These are phyloP conservation scores for Saccharomycopsis fibuligera DNA, from an alignment of 805 yeast genomes.

Conservation along the genomic window DNA sequence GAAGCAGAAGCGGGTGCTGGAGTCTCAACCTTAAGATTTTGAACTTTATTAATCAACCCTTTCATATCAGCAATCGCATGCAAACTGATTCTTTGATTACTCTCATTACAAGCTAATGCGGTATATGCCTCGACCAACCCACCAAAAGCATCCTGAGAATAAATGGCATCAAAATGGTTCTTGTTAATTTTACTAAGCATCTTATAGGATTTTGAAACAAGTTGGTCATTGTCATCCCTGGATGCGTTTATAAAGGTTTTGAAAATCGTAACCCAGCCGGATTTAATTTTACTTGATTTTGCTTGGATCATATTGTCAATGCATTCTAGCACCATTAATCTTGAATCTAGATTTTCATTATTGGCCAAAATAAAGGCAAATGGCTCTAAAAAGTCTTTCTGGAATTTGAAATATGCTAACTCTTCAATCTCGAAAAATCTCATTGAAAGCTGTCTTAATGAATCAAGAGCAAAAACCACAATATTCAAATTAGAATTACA, in stretches of 20 bases:
- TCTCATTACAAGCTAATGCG: slow-evolving; percentile 76
- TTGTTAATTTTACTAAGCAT: slow-evolving; percentile 56
- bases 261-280: slow-evolving; percentile 93
- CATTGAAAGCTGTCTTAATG: slow-evolving; percentile 86
- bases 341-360: slow-evolving; percentile 62
- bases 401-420: slow-evolving; percentile 91
- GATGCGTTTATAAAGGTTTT: slow-evolving; percentile 4
- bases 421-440: slow-evolving; percentile 92
- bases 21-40: neutral
- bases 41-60: slow-evolving; percentile 49
- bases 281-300: slow-evolving; percentile 65
- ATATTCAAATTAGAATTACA: slow-evolving; percentile 70
- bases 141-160: slow-evolving; percentile 58
- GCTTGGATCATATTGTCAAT: slow-evolving; percentile 77
- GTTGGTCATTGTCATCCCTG: slow-evolving; percentile 2
- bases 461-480: slow-evolving; percentile 87
- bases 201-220: slow-evolving; percentile 31
- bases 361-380: slow-evolving; percentile 72
- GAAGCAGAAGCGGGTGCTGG: neutral
- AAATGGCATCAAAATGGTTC: slow-evolving; percentile 55
- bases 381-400: slow-evolving; percentile 87
- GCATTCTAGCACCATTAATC: slow-evolving; percentile 87
- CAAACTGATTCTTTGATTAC: slow-evolving; percentile 73
- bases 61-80: slow-evolving; percentile 74
- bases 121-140: slow-evolving; percentile 72